phyloP scores from a whole-genome alignment of 2,329 filamentous ascomycete species.

The Exutisphaerella laricina region DNA sequence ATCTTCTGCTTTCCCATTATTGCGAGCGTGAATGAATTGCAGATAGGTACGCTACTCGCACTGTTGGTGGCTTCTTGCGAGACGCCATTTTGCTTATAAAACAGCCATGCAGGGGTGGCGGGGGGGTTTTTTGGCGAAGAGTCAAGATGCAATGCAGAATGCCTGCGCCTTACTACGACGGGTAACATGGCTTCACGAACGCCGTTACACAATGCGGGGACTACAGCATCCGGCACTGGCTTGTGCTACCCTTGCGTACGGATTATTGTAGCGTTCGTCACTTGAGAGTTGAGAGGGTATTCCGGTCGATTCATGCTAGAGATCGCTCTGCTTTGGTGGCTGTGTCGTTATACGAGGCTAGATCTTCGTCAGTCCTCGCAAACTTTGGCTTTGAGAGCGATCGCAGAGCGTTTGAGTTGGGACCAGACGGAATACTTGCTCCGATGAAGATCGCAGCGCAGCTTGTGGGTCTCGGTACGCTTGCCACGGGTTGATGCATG shows the following conservation, averaged over 20 bases:
- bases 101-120: too few relatives aligned
- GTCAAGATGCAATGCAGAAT: too few relatives aligned
- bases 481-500: constrained; percentile 1
- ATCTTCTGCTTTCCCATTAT: neutral
- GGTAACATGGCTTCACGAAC: too few relatives aligned
- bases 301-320: too few relatives aligned
- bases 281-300: too few relatives aligned
- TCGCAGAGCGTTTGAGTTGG: neutral
- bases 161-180: too few relatives aligned
- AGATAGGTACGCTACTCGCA: neutral
- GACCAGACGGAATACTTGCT: neutral
- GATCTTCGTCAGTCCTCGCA: neutral
- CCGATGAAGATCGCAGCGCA: neutral
- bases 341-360: neutral
- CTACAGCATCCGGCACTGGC: too few relatives aligned
- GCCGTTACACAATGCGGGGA: too few relatives aligned
- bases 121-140: too few relatives aligned
- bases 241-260: too few relatives aligned
- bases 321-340: too few relatives aligned
- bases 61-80: neutral
- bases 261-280: too few relatives aligned
- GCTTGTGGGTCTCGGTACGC: neutral
- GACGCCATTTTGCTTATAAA: neutral
- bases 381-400: neutral
- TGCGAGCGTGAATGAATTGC: neutral